Base-by-base conservation (phyloP, 495 filamentous ascomycete species). In the Daldinia grandis region DNA sequence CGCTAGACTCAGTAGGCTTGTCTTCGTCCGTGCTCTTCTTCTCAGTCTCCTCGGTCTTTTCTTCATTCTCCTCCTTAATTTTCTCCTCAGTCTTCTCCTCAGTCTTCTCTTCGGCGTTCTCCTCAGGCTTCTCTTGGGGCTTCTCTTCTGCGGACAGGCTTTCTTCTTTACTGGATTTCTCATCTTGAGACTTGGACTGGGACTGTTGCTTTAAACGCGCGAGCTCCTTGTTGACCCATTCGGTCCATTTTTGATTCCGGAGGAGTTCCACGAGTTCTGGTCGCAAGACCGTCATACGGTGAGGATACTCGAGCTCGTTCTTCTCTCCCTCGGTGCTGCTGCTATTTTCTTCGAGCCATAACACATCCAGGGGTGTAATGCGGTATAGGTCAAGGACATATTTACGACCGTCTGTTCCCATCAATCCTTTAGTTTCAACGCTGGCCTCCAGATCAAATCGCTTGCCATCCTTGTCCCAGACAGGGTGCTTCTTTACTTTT, bases 321-420 rank as follows among this genome's bases (percentile, higher is more conserved):
- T 77, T 69, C 15, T 78, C 83, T 47, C 85, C 81, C 31, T 74
- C 73, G 71, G 74, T 78, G 65, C 69, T 79, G 53, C 76, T 80
- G 64, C 77, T 80, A 62, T 81, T 82, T 77, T 92, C 89, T 72
- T 98, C 94, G 68, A 97, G 85, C 93, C 96, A 99, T 31, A 81
- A 76, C 53, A 97, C 89, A 84, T 99, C 96, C 54, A 98, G 78
- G 25, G 96, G 96, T 10, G 96, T 95, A 61, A 97, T 89, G 64
- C 96, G 89, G 81, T 99, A 99, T 68, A 99, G 79, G 76, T 99
- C 96, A 53, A 99, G 88, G 12, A 97, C 95, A 77, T 99, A 99
- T 76, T 97, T 98, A 65, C 96, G 84, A 21, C 94, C 95, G 76
- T 99, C 96, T 0, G 96, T 98, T n/a, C 96, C 96, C 50, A 98